phyloP scores from a whole-genome alignment of 768 basidiomycete species.

The Tephrocybe sp. region DNA sequence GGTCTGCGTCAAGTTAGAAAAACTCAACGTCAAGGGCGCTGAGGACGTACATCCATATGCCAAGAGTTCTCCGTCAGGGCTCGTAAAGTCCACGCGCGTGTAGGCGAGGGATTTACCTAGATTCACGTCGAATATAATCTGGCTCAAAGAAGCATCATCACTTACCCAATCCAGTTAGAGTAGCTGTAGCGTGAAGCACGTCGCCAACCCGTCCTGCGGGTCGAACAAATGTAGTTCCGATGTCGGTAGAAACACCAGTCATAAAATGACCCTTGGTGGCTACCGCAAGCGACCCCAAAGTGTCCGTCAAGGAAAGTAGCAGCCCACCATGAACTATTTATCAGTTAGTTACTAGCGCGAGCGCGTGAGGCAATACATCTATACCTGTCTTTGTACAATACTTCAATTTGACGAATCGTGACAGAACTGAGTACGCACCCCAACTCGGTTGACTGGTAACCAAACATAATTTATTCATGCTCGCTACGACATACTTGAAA shows the following conservation, averaged over 20 bases:
- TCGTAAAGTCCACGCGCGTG: constrained; percentile 76
- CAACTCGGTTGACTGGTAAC: constrained; percentile 72
- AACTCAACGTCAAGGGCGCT: constrained; percentile 3
- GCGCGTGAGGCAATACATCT: neutral
- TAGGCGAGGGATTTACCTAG: constrained; percentile 78
- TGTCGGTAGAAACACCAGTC: constrained; percentile 87
- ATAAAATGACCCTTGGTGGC: constrained; percentile 80
- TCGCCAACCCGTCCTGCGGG: constrained; percentile 76
- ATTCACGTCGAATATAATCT: neutral
- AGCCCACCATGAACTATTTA: constrained; percentile 72
- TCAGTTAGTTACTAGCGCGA: neutral
- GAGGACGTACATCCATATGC: constrained; percentile 73
- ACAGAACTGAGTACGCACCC: constrained; percentile 42
- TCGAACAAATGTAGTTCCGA: constrained; percentile 74
- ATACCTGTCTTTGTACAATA: constrained; percentile 35
- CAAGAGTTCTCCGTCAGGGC: constrained; percentile 61
- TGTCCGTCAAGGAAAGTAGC: constrained; percentile 79
- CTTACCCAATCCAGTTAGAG: constrained; percentile 68
- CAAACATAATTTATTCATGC: neutral
- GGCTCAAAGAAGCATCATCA: neutral
- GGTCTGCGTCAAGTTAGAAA: constrained; percentile 42
- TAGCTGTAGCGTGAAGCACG: constrained; percentile 58
- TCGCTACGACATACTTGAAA: neutral
- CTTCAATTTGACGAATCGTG: constrained; percentile 1
- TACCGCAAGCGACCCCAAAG: constrained; percentile 80